phyloP scores from a whole-genome alignment of 1,284 basidiomycete species.

The Ganoderma sp. region DNA sequence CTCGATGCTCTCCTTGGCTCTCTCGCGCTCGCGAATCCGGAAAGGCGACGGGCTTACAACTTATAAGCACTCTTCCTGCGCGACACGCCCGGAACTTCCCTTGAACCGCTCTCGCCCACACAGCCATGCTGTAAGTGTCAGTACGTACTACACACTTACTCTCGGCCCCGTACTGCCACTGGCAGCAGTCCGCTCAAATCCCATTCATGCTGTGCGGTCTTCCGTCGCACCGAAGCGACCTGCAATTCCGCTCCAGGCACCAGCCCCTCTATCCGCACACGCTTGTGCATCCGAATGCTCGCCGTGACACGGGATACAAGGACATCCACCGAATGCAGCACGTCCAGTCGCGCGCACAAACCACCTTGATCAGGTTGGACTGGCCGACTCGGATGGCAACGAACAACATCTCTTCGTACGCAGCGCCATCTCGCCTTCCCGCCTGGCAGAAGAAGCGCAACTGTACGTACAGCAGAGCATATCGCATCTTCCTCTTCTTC shows the following conservation, averaged over 20 bases:
- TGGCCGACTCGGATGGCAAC: not conserved
- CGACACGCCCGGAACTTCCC: not conserved
- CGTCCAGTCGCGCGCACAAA: not conserved
- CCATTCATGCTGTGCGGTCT: not conserved
- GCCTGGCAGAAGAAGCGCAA: not conserved
- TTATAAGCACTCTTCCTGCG: slow-evolving; percentile 1
- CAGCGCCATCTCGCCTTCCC: not conserved
- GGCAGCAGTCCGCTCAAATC: not conserved
- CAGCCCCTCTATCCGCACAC: not conserved
- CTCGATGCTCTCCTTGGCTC: not conserved
- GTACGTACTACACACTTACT: not conserved
- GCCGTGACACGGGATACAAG: not conserved
- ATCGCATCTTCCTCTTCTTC: not conserved
- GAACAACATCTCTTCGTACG: not conserved
- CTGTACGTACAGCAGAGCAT: not conserved
- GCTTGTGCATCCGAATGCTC: not conserved
- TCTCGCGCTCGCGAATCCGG: not conserved
- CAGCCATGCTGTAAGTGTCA: not conserved
- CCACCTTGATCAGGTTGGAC: not conserved
- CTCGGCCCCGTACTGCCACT: not conserved
- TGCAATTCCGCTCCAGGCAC: slow-evolving; percentile 3
- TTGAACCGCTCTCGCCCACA: not conserved
- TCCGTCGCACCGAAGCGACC: not conserved
- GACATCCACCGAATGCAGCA: not conserved
- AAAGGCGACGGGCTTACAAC: not conserved